A percentile compares a stretch with the other conserved stretches of the same genome.
Evolutionary conservation across 148 eudicot genomes (phyloP).

Genomic region (Chenopodium formosanum): DNA sequence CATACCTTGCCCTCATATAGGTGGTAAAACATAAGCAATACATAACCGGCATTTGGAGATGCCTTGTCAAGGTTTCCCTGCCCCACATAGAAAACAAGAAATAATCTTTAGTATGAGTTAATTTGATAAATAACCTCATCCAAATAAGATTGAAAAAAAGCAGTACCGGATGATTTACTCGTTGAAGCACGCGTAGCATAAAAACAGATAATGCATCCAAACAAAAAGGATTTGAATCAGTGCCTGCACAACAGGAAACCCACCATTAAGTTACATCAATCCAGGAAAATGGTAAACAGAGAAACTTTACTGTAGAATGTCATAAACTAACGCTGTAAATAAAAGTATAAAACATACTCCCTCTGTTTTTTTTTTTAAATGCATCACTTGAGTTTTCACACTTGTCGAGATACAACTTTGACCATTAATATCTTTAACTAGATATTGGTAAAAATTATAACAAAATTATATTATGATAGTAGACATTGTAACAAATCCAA

Average conservation of each 20-base stretch:
- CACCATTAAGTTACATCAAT: too few relatives aligned
- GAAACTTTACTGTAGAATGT: background rate
- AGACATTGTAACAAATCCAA: too few relatives aligned
- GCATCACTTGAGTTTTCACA: too few relatives aligned
- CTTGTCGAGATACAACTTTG: too few relatives aligned
- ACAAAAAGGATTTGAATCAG: constrained; percentile 81
- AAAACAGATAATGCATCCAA: constrained; percentile 90
- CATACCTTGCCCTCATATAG: constrained; percentile 91
- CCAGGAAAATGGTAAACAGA: background rate
- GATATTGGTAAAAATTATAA: too few relatives aligned
- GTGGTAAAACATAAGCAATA: constrained; percentile 85
- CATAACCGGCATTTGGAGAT: constrained; percentile 84
- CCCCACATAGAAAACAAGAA: constrained; percentile 9
- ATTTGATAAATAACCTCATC: background rate
- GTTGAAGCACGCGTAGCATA: constrained; percentile 75
- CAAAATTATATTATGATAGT: too few relatives aligned
- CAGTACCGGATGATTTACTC: constrained; percentile 87
- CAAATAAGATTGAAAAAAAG: background rate
- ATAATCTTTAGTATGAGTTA: background rate
- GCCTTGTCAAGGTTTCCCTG: constrained; percentile 94
- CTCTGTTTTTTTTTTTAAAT: too few relatives aligned
- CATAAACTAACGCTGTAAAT: background rate
- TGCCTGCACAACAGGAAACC: constrained; percentile 50
- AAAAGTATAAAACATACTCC: too few relatives aligned
- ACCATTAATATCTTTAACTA: too few relatives aligned